Evolutionary conservation across 208 protist species (phyloP).

Genomic region (Trypanosomatidae sp.): DNA sequence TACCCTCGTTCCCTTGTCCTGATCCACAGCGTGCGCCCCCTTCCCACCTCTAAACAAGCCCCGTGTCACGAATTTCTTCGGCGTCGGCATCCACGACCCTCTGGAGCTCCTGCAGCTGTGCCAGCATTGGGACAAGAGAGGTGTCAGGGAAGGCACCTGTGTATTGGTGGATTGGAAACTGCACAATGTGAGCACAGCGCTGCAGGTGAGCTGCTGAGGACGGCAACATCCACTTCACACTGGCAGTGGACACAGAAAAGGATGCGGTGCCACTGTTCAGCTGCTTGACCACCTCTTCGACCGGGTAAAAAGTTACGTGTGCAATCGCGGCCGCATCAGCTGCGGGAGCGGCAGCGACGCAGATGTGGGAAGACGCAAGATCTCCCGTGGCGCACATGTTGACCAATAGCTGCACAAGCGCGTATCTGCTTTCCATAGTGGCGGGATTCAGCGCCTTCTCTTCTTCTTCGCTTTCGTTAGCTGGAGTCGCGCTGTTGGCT

Average conservation of each 20-base stretch:
- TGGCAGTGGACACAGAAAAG: conserved; percentile 3
- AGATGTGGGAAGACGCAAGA: conserved; percentile 11
- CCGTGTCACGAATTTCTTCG: not conserved
- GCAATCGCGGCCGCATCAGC: not conserved
- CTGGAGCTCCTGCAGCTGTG: conserved; percentile 5
- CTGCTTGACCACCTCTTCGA: not conserved
- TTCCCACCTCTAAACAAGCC: not conserved
- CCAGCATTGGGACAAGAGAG: not conserved
- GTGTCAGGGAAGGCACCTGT: too few species aligned
- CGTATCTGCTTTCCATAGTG: not conserved
- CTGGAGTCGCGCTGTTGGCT: not conserved
- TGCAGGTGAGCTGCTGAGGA: conserved; percentile 3
- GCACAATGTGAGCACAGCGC: conserved; percentile 5
- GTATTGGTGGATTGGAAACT: not conserved
- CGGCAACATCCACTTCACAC: conserved; percentile 9
- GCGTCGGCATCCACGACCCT: conserved; percentile 1
- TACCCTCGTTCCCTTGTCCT: not conserved
- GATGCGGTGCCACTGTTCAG: not conserved
- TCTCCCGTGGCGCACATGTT: conserved; percentile 36
- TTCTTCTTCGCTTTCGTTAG: not conserved
- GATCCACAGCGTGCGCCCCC: not conserved
- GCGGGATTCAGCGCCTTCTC: not conserved
- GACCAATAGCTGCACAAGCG: conserved; percentile 31
- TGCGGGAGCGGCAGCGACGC: not conserved
- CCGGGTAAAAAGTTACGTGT: not conserved